Base-by-base conservation (phyloP, 305 asterid species). In the Fraxinus floribunda region DNA sequence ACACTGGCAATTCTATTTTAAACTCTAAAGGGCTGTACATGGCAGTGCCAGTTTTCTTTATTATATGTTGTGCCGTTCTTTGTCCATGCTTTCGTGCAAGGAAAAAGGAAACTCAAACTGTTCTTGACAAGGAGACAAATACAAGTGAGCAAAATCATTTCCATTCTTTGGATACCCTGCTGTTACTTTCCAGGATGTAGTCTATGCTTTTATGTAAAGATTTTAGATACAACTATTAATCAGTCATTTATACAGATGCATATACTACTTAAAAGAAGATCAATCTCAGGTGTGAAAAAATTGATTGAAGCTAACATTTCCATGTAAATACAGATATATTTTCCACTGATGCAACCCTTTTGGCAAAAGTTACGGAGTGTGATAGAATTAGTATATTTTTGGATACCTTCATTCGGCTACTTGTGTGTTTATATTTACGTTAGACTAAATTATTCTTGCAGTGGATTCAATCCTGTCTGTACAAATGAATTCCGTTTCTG, bases 71-170 rank as follows among this genome's bases (percentile, higher is more conserved):
- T 73, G 88, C 89, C n/a, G 52, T 93, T 57, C 13, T 94, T 66
- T 97, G 99, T 83, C 97, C 99, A 7, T 97, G 99, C 87, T 93
- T 88, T 85, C 95, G 91, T 52, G 84, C 98, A 52, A 92, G 89
- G 88, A 94, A 89, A 87, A 93, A 86, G 80, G 92, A 90, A 75
- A 79, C 87, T 26, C 88, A 68, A 34, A 90, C 86, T n/a, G 92
- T 90, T 86, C 90, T 91, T 88, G 88, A 89, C 34, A 89, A 89
- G 89, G 97, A 94, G 82, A 91, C 89, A 71, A 83, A 78, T 88
- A 92, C 98, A 81, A 86, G 99, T 96, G 87, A 94, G 98, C 90
- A 46, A 22, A 66, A 66, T 24, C 6, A 24, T 66, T 26, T 26
- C 74, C 18, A 26, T 24, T 9, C 74, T 26, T 10, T 66, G 74